phyloP scores from a whole-genome alignment of 148 eudicot genomes.

The Spergularia bocconei region DNA sequence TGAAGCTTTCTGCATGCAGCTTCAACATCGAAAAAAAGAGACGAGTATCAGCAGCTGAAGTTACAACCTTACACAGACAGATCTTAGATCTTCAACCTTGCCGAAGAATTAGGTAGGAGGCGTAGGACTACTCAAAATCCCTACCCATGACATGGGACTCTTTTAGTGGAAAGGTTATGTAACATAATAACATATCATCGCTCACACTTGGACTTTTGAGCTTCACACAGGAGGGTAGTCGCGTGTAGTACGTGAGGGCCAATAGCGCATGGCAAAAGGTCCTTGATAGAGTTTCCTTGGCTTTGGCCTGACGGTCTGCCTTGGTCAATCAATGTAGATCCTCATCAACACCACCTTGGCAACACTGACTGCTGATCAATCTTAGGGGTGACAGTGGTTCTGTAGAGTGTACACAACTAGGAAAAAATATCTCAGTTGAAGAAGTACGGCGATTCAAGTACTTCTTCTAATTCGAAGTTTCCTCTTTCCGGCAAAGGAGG shows the following conservation, averaged over 20 bases:
- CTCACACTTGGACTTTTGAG: too few species aligned
- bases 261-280: background rate
- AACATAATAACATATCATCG: too few species aligned
- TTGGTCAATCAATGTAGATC: background rate
- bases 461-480: conserved; percentile 60
- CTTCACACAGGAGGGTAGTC: too few species aligned
- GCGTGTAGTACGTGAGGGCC: too few species aligned
- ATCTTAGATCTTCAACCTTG: background rate
- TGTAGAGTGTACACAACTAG: background rate
- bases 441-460: conserved; percentile 74
- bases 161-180: too few species aligned
- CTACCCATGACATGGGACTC: too few species aligned
- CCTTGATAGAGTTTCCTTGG: background rate
- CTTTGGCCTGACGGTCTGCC: background rate
- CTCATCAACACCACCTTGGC: background rate
- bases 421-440: conserved; percentile 51
- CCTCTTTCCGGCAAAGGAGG: conserved; percentile 78
- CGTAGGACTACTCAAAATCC: too few species aligned
- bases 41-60: conserved; percentile 13
- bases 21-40: conserved; percentile 28
- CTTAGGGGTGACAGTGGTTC: background rate
- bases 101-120: too few species aligned
- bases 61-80: background rate
- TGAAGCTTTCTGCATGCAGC: conserved; percentile 27
- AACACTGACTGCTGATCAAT: background rate